A percentile compares a stretch with the other conserved stretches of the same genome.
Conservation (phyloP, 176 grass and related monocot genomes). For the Paspalum notatum region DNA sequence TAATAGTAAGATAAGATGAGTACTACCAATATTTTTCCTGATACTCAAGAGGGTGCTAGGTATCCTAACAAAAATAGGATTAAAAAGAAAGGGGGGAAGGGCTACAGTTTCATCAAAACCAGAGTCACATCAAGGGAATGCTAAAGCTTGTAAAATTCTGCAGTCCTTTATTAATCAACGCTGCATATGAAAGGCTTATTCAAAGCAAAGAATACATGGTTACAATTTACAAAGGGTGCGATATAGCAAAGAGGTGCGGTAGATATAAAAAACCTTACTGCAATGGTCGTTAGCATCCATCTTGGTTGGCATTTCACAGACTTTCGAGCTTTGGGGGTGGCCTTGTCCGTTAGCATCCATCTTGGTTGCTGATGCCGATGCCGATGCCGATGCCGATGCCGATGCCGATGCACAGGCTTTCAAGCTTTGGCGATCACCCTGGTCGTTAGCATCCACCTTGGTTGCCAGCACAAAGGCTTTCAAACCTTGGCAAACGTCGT, state of each 20-base stretch:
- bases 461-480: background rate
- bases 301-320: conserved; percentile 17
- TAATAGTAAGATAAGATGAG: no score
- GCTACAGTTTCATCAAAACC: conserved; percentile 1
- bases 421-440: conserved; percentile 5
- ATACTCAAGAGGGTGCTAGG: background rate
- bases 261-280: conserved; percentile 24
- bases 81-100: background rate
- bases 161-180: background rate
- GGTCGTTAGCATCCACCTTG: conserved; percentile 7
- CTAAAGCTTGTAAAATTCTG: background rate
- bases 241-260: background rate
- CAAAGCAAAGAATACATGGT: background rate
- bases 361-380: background rate
- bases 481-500: background rate
- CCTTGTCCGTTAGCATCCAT: conserved; percentile 6
- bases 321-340: background rate
- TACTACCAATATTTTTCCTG: background rate
- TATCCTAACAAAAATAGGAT: background rate
- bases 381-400: no score
- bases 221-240: background rate
- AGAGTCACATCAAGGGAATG: background rate
- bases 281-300: conserved; percentile 18
- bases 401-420: background rate
- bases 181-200: background rate